These are phyloP conservation scores for Pythium monospermum DNA, from an alignment of 352 stramenopile species.

Conservation along the genomic window DNA sequence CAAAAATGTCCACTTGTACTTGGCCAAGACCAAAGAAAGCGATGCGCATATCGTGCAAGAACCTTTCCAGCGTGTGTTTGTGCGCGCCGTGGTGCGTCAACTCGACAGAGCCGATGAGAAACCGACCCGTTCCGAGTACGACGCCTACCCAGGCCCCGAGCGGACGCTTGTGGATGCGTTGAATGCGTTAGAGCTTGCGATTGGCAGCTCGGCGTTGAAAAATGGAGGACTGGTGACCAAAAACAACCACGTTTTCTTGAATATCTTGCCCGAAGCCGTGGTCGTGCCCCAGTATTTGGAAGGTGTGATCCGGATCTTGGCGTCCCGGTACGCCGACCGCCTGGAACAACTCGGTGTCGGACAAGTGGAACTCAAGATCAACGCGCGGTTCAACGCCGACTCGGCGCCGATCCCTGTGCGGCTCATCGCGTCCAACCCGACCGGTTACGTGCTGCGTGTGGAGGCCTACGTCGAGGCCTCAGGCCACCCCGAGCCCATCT, in stretches of 20 bases:
- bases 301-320: slow-evolving; percentile 91
- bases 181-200: slow-evolving; percentile 95
- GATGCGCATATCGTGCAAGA: slow-evolving; percentile 81
- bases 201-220: slow-evolving; percentile 89
- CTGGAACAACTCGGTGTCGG: slow-evolving; percentile 91
- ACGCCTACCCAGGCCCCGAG: slow-evolving; percentile 91
- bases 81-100: slow-evolving; percentile 92
- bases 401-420: slow-evolving; percentile 94
- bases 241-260: slow-evolving; percentile 99
- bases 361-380: slow-evolving; percentile 97
- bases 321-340: slow-evolving; percentile 84
- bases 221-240: slow-evolving; percentile 68
- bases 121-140: slow-evolving; percentile 82
- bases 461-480: slow-evolving; percentile 98
- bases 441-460: slow-evolving; percentile 98
- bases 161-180: slow-evolving; percentile 97
- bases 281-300: slow-evolving; percentile 96
- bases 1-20: slow-evolving; percentile 98
- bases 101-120: slow-evolving; percentile 75
- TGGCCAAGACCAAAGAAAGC: slow-evolving; percentile 90
- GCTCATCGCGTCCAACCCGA: slow-evolving; percentile 96
- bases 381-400: slow-evolving; percentile 89
- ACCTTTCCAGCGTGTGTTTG: slow-evolving; percentile 94
- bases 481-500: slow-evolving; percentile 76
- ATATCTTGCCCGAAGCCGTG: slow-evolving; percentile 93